Evolutionary conservation across 2,329 filamentous ascomycete genomes (phyloP).

Genomic region (Cordyceps cateniannulata): DNA sequence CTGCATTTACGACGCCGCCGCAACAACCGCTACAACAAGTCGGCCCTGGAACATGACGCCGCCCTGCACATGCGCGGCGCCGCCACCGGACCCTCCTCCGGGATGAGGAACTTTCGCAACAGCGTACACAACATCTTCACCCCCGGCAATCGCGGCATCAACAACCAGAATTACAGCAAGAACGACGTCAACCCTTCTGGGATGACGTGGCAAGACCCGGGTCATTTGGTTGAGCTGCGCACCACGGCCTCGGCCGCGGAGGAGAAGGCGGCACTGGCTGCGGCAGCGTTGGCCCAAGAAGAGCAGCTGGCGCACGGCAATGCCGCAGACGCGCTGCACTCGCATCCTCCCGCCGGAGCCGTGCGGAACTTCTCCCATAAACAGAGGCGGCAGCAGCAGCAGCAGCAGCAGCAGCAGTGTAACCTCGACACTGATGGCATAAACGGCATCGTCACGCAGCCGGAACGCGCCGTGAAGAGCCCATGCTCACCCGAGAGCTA

Average conservation of each 20-base stretch:
- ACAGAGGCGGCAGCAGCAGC: not conserved
- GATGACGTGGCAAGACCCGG: no score
- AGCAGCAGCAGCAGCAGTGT: not conserved
- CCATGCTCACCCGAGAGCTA: constrained; percentile 5
- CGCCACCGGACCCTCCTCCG: constrained; percentile 22
- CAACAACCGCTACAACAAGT: constrained; percentile 24
- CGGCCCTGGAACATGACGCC: constrained; percentile 11
- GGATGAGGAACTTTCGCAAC: not conserved
- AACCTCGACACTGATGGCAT: no score
- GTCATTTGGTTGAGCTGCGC: not conserved
- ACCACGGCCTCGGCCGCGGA: not conserved
- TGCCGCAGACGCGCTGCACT: constrained; percentile 1
- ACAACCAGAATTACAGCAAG: constrained; percentile 17
- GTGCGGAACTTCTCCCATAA: constrained; percentile 11
- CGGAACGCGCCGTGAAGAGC: no score
- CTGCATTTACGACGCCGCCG: constrained; percentile 43
- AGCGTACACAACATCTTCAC: constrained; percentile 26
- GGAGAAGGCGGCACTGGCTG: constrained; percentile 9
- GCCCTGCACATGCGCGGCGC: constrained; percentile 24
- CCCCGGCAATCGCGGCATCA: constrained; percentile 27
- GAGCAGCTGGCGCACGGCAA: not conserved
- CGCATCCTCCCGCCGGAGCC: constrained; percentile 2
- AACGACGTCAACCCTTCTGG: no score
- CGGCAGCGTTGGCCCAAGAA: not conserved
- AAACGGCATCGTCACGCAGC: no score